These are phyloP conservation scores for Bipolaris sorokiniana DNA, from an alignment of 2,329 filamentous ascomycete genomes.

Conservation along the genomic window DNA sequence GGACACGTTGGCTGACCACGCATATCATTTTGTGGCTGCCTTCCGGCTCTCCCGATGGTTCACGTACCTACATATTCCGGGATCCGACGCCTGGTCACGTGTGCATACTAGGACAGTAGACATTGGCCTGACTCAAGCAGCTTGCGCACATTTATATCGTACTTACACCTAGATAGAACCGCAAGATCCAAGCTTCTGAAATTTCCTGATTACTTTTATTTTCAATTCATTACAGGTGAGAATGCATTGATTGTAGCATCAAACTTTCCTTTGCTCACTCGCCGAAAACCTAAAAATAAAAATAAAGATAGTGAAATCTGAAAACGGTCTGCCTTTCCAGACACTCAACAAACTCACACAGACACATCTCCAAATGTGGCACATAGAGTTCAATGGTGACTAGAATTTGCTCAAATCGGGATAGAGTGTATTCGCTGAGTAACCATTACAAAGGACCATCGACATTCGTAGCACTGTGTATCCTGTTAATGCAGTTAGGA, in stretches of 20 bases:
- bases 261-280: neutral
- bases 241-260: neutral
- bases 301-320: neutral
- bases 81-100: neutral
- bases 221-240: neutral
- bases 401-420: no score
- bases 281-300: neutral
- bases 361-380: neutral
- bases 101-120: neutral
- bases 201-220: neutral
- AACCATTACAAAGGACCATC: no score
- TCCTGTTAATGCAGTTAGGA: no score
- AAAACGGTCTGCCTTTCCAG: neutral
- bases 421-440: no score
- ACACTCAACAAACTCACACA: neutral
- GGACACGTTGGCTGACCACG: neutral
- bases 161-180: neutral
- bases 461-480: no score
- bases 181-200: neutral
- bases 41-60: constrained; percentile 1
- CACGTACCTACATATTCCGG: neutral
- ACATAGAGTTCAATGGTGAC: neutral
- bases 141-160: neutral
- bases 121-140: neutral
- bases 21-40: neutral